Evolutionary conservation across 2,329 filamentous ascomycete species (phyloP), one percentile per base, ranked within the genome.

Genomic region (Exophiala sp.): DNA sequence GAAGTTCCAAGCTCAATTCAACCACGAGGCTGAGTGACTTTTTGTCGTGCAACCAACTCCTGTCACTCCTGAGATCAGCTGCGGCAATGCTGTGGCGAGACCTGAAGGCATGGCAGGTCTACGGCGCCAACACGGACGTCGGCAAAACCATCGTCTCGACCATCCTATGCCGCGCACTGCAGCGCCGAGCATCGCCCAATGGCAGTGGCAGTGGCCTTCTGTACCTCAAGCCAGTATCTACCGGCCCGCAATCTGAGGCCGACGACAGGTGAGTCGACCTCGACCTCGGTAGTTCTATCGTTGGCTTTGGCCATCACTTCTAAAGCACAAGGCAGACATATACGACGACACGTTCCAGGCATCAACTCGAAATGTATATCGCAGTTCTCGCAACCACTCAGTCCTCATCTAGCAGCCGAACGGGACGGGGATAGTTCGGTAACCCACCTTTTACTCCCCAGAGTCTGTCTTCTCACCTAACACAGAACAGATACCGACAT

Each of bases 81-180:
- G 24, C 14, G 45, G 50, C 46, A 40, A 61, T 61, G 59, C 48
- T 61, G 44, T 87, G 82, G 79, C 80, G 82, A 53, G 79, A 78
- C 7, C 72, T 90, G 46, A 79, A 81, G 53, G 74, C 80, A 10
- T 79, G 86, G 59, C 87, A 93, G 66, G 73, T 94, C 30, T 94
- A 86, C 62, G 88, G 88, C 22, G 85, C 88, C 40, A 93, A 91
- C 61, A 93, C 88, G 0, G 81, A 86, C 58, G 86, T 93, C 21
- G 88, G 88, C 57, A 94, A 94, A 72, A 94, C 88, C 0, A 79
- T 94, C 24, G 77, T 89, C 50, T 83, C 85, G 1, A 88, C 86
- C 0, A 68, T 88, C 10, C 72, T 94, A 2, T 85, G 81, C 65
- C 81, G 79, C 55, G 77, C 83, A 7, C 75, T 82, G 2, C 70